A percentile compares a stretch with the other conserved stretches of the same genome.
phyloP scores from a whole-genome alignment of 345 rosid genomes.

The Reutealis trisperma region DNA sequence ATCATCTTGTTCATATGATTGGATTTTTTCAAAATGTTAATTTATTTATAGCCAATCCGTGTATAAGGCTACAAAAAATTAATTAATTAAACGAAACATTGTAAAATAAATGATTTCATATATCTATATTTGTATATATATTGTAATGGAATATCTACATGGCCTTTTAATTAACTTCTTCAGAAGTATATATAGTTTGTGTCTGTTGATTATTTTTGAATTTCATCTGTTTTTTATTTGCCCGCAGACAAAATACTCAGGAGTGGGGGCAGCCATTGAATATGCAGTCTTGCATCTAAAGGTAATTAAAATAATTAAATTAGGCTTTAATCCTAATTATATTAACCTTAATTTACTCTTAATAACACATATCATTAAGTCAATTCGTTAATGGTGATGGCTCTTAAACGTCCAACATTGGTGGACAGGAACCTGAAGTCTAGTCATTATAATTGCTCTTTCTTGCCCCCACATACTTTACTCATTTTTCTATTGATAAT shows the following conservation, averaged over 20 bases:
- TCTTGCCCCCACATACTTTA: slow-evolving; percentile 1
- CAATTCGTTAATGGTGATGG: background rate
- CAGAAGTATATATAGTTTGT: background rate
- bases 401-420: background rate
- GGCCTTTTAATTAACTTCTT: background rate
- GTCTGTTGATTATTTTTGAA: background rate
- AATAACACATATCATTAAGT: background rate
- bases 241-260: slow-evolving; percentile 64
- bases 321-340: background rate
- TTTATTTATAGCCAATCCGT: too few relatives aligned
- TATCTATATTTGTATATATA: too few relatives aligned
- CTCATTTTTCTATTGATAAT: background rate
- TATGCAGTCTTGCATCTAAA: slow-evolving; percentile 88
- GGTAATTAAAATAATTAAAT: slow-evolving; percentile 35
- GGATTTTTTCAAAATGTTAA: too few relatives aligned
- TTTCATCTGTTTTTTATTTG: background rate
- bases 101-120: too few relatives aligned
- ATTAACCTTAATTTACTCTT: background rate
- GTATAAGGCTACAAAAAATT: too few relatives aligned
- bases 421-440: slow-evolving; percentile 21
- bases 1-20: too few relatives aligned
- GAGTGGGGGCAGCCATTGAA: slow-evolving; percentile 93
- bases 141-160: too few relatives aligned
- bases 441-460: slow-evolving; percentile 14
- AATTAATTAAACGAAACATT: too few relatives aligned